These are phyloP conservation scores for Mediolabrus comicus DNA, from an alignment of 108 stramenopile species.

Conservation along the genomic window DNA sequence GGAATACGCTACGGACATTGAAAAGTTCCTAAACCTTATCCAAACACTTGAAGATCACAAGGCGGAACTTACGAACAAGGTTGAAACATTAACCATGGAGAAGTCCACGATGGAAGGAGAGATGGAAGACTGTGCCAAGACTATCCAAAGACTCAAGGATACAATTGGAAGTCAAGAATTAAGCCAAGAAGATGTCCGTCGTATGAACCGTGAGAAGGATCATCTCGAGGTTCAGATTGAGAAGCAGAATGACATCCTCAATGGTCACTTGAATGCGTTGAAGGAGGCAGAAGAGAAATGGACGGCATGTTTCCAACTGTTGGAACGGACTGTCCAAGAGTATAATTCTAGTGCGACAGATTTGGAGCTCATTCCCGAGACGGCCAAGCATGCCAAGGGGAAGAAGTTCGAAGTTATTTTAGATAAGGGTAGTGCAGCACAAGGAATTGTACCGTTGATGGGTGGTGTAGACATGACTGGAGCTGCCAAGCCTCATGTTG, in stretches of 20 bases:
- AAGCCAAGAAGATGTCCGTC: constrained; percentile 66
- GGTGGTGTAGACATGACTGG: constrained; percentile 55
- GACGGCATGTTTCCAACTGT: constrained; percentile 28
- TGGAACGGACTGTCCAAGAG: constrained; percentile 51
- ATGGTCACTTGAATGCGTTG: constrained; percentile 47
- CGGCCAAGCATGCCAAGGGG: constrained; percentile 45
- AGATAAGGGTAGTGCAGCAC: constrained; percentile 36
- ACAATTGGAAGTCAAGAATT: constrained; percentile 61
- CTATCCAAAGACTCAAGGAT: constrained; percentile 50
- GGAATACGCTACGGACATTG: constrained; percentile 75
- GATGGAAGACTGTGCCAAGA: constrained; percentile 37
- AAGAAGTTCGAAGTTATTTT: constrained; percentile 43
- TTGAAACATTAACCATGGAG: constrained; percentile 54
- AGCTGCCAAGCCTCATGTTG: constrained; percentile 39
- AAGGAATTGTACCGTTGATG: constrained; percentile 35
- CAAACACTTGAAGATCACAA: constrained; percentile 78
- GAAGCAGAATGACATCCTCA: constrained; percentile 29
- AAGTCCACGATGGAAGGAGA: constrained; percentile 55
- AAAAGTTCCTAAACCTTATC: constrained; percentile 86
- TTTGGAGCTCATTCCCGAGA: constrained; percentile 57
- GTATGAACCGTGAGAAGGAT: constrained; percentile 65
- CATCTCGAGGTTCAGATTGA: constrained; percentile 69
- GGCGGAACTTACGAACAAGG: constrained; percentile 60
- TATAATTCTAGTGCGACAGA: constrained; percentile 57
- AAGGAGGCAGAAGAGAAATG: constrained; percentile 54